Percentiles rank a stretch among this genome's conserved stretches.
Evolutionary conservation across 345 rosid genomes (phyloP).

Genomic region (Carallia brachiata): DNA sequence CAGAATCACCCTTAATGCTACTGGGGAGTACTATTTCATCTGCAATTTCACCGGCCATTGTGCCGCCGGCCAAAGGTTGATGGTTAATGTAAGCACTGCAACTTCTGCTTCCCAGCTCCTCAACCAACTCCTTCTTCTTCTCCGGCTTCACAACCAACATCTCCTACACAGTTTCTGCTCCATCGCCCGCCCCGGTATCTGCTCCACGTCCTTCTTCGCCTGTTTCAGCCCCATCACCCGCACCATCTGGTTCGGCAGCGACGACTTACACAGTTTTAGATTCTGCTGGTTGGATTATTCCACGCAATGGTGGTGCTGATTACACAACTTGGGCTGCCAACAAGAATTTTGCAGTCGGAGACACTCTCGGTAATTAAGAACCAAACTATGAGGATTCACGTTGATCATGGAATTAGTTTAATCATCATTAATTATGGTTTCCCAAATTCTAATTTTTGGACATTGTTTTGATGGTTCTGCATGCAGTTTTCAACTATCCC

Average conservation of each 20-base stretch:
- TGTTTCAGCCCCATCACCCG: slow-evolving; percentile 8
- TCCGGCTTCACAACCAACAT: slow-evolving; percentile 17
- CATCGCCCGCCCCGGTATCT: slow-evolving; percentile 6
- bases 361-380: slow-evolving; percentile 4
- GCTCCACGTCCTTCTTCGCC: slow-evolving; percentile 6
- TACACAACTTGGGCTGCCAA: slow-evolving; percentile 8
- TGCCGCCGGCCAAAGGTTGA: slow-evolving; percentile 26
- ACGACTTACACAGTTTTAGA: slow-evolving; percentile 34
- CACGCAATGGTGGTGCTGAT: background rate
- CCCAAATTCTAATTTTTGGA: background rate
- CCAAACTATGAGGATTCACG: background rate
- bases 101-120: slow-evolving; percentile 12
- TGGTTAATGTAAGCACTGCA: slow-evolving; percentile 20
- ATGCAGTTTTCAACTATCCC: slow-evolving; percentile 52
- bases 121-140: slow-evolving; percentile 7
- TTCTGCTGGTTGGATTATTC: slow-evolving; percentile 15
- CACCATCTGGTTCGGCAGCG: slow-evolving; percentile 16
- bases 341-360: slow-evolving; percentile 8
- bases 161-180: background rate
- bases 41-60: slow-evolving; percentile 24
- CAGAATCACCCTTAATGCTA: slow-evolving; percentile 17
- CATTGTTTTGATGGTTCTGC: background rate
- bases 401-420: background rate
- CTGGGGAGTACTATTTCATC: slow-evolving; percentile 25
- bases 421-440: background rate